Percentiles rank a stretch among this genome's conserved stretches.
Conservation (phyloP, 352 stramenopile species). For the Phytophthora sojae region DNA sequence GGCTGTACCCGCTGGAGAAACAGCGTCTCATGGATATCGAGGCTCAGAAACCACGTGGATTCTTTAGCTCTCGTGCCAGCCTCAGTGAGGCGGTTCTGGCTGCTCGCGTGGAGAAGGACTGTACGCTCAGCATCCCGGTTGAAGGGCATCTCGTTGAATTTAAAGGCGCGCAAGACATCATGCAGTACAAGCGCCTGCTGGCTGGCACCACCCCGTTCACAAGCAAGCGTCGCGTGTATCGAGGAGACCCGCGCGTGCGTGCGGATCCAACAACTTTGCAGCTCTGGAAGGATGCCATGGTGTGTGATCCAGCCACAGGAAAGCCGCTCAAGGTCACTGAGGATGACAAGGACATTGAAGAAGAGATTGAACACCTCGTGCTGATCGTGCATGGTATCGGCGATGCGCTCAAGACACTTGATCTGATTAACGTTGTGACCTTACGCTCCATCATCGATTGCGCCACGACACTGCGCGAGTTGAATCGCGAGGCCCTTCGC, state of each 20-base stretch:
- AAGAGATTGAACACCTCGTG: conserved; percentile 86
- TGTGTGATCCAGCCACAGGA: conserved; percentile 36
- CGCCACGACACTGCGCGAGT: conserved; percentile 63
- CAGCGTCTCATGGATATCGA: conserved; percentile 59
- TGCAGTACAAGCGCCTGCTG: conserved; percentile 83
- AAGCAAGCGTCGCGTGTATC: conserved; percentile 82
- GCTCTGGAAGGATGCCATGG: conserved; percentile 68
- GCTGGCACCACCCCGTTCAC: conserved; percentile 84
- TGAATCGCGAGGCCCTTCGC: conserved; percentile 71
- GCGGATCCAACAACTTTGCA: conserved; percentile 60
- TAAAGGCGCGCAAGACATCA: conserved; percentile 79
- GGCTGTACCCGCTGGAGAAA: conserved; percentile 71
- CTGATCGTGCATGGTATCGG: conserved; percentile 92
- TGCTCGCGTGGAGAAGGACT: conserved; percentile 51
- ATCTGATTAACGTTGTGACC: conserved; percentile 87
- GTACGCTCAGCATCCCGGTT: conserved; percentile 72
- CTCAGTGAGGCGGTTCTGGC: conserved; percentile 38
- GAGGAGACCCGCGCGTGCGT: conserved; percentile 76
- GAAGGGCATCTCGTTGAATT: conserved; percentile 87
- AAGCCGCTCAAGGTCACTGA: conserved; percentile 41
- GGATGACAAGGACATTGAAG: conserved; percentile 78
- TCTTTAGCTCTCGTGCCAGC: conserved; percentile 52
- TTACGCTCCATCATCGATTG: conserved; percentile 87
- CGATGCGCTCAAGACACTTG: conserved; percentile 88
- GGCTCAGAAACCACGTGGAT: conserved; percentile 51